Evolutionary conservation across 2,329 filamentous ascomycete genomes (phyloP), one percentile per base, ranked within the genome.

Genomic region (Fusarium liriodendri): DNA sequence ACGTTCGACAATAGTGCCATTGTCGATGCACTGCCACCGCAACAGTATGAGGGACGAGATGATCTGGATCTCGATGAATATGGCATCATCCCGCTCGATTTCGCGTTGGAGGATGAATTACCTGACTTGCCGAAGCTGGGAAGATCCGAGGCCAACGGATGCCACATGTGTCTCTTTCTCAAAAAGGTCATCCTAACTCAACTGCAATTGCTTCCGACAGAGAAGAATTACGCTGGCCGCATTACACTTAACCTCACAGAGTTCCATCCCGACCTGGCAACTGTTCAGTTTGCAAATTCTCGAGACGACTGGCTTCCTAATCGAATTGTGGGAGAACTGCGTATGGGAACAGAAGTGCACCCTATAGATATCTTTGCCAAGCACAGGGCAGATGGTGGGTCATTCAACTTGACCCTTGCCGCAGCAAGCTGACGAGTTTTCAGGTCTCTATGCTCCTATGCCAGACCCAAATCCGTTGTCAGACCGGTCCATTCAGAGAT

Each of bases 351-450:
- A 1, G 22, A 7, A 1, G 3, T 33, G 4, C 6, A 37, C 9
- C 6, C 16, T 5, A 14, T 58, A n/a, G 22, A 37, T 37, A 4
- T 58, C 6, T 37, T 25, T 38, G 54, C 16, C 10, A 58, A 38
- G 54, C 54, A 58, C 0, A 14, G 54, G 2, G 6, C 54, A 6
- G 54, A 58, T 25, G 22, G 54, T 58, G 2, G 25, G 10, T 27
- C 2, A 3, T 2, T 18, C 0, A 1, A 57, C 20, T 54, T 1
- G 6, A 38, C 0, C 16, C 33, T 13, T 11, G 0, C 2, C 3
- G 20, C 14, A 18, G 13, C 16, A 14, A 7, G 9, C 33, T 57
- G 27, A 38, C 7, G 9, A 4, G 1, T 5, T 8, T 37, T 5
- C 27, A 38, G 54, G 54, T 2, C 32, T 1, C 2, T 58, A 58